Conservation (phyloP, 306 rosid genomes). For the Vigna unguiculata region DNA sequence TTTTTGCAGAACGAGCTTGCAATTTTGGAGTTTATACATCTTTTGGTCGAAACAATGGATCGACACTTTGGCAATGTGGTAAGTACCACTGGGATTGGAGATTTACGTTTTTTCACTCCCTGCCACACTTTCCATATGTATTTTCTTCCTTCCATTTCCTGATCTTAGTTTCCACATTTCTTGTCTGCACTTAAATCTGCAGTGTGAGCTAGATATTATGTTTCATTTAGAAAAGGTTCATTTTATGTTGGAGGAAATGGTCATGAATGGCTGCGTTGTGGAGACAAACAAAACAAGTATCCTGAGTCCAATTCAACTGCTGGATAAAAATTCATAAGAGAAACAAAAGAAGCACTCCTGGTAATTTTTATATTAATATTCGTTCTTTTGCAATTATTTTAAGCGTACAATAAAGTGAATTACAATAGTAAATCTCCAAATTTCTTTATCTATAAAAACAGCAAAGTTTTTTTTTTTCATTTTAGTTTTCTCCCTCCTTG, state of each 20-base stretch:
- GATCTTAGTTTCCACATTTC: slow-evolving; percentile 24
- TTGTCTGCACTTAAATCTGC: slow-evolving; percentile 44
- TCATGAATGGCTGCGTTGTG: slow-evolving; percentile 90
- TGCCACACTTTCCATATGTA: not conserved
- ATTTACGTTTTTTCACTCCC: slow-evolving; percentile 15
- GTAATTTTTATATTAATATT: slow-evolving; percentile 42
- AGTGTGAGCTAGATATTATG: slow-evolving; percentile 99
- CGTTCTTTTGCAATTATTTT: slow-evolving; percentile 11
- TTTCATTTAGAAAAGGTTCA: slow-evolving; percentile 95
- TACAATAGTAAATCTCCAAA: not conserved
- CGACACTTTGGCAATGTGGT: slow-evolving; percentile 96
- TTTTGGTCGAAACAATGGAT: slow-evolving; percentile 96
- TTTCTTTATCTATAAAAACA: slow-evolving; percentile 21
- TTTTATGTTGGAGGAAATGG: slow-evolving; percentile 98
- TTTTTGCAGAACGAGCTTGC: slow-evolving; percentile 89
- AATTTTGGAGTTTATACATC: slow-evolving; percentile 95
- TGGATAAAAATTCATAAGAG: slow-evolving; percentile 76
- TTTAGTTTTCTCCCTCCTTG: not conserved
- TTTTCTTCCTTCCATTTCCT: slow-evolving; percentile 25
- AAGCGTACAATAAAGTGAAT: slow-evolving; percentile 24
- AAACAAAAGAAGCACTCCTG: not conserved
- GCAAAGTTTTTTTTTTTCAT: not conserved
- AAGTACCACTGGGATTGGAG: slow-evolving; percentile 46
- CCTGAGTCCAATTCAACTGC: slow-evolving; percentile 84
- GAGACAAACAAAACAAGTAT: slow-evolving; percentile 85